Evolutionary conservation across 2,329 filamentous ascomycete species (phyloP).

Genomic region (Aspergillus sp.): DNA sequence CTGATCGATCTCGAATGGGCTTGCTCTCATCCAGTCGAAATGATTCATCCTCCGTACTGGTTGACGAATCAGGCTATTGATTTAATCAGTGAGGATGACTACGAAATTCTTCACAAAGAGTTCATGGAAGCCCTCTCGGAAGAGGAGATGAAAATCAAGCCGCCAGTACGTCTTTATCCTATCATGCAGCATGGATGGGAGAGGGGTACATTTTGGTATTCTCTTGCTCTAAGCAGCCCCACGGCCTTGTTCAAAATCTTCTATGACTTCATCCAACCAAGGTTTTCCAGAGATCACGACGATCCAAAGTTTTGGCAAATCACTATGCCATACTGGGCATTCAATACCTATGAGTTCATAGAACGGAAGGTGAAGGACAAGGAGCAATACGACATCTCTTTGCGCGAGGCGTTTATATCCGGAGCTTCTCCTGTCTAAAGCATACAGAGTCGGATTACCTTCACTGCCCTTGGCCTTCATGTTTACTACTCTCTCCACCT

Average conservation of each 20-base stretch:
- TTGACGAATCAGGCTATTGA: constrained; percentile 21
- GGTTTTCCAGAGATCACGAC: constrained; percentile 17
- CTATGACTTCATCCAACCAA: constrained; percentile 25
- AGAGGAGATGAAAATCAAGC: constrained; percentile 1
- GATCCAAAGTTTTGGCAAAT: constrained; percentile 16
- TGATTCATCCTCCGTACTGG: constrained; percentile 25
- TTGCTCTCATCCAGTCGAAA: constrained; percentile 22
- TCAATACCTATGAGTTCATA: constrained; percentile 14
- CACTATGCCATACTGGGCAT: constrained; percentile 21
- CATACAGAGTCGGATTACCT: constrained; percentile 1
- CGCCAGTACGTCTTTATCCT: constrained; percentile 1
- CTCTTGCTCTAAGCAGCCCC: constrained; percentile 23
- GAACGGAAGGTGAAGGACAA: constrained; percentile 20
- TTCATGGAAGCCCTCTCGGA: constrained; percentile 6
- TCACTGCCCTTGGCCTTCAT: not conserved
- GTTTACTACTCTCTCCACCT: too few species aligned
- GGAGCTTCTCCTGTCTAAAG: not conserved
- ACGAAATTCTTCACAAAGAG: constrained; percentile 2
- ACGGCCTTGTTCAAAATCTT: constrained; percentile 23
- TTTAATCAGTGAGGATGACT: constrained; percentile 9
- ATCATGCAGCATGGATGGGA: constrained; percentile 19
- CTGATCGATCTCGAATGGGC: constrained; percentile 26
- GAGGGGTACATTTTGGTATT: constrained; percentile 27
- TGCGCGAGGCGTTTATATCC: constrained; percentile 12
- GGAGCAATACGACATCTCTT: constrained; percentile 17